Conservation (phyloP, 23 red algal genomes). For the Gracilaria domingensis region DNA sequence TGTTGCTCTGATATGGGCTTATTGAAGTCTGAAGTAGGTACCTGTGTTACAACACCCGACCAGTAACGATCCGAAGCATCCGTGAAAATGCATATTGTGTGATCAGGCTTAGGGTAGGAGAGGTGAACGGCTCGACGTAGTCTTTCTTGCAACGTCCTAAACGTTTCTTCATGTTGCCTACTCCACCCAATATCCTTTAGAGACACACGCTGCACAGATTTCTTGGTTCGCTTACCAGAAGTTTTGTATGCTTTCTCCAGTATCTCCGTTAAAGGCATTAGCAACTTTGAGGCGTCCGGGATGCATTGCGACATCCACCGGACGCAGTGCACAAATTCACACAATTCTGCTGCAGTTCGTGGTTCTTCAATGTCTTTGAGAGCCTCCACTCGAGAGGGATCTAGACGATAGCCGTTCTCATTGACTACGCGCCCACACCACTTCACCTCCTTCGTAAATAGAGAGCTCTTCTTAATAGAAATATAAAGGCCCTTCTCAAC, state of each 20-base stretch:
- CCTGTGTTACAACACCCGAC: slow-evolving; percentile 26
- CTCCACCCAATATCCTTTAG: slow-evolving; percentile 2
- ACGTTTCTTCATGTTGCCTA: slow-evolving; percentile 5
- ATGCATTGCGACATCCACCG: slow-evolving; percentile 42
- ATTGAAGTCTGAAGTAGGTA: neutral
- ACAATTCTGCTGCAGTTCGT: neutral
- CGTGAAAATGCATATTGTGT: slow-evolving; percentile 31
- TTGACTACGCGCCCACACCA: slow-evolving; percentile 51
- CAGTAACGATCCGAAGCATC: slow-evolving; percentile 56
- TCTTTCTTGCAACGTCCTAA: slow-evolving; percentile 12
- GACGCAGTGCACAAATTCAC: slow-evolving; percentile 24
- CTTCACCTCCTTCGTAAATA: slow-evolving; percentile 28
- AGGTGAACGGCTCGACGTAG: slow-evolving; percentile 12
- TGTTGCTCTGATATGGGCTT: neutral
- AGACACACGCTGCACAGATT: neutral
- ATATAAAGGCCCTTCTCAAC: neutral
- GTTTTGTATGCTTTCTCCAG: slow-evolving; percentile 20
- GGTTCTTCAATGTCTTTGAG: slow-evolving; percentile 12
- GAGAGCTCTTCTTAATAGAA: slow-evolving; percentile 20
- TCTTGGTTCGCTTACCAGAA: neutral
- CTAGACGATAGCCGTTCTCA: neutral
- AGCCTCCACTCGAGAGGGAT: neutral
- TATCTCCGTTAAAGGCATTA: neutral
- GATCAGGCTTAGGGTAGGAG: slow-evolving; percentile 13
- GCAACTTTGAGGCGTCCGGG: neutral